Evolutionary conservation across 495 filamentous ascomycete genomes (phyloP).

Genomic region (Aspergillus olivimuriae): DNA sequence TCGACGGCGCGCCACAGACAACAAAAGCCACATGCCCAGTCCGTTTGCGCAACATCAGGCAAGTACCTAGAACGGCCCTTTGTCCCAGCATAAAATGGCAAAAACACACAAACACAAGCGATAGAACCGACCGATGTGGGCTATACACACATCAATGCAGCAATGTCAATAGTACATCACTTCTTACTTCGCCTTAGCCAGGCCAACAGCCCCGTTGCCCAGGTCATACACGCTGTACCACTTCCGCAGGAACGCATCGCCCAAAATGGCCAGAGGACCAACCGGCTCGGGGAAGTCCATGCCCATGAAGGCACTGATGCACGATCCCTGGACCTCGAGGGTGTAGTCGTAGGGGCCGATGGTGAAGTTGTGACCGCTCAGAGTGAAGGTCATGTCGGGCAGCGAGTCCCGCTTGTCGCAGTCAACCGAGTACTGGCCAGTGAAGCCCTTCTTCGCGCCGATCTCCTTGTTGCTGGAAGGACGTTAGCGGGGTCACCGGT

Average conservation of each 20-base stretch:
- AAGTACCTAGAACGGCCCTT: too few relatives aligned
- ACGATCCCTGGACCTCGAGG: slow-evolving; percentile 88
- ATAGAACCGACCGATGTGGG: too few relatives aligned
- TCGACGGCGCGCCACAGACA: background rate
- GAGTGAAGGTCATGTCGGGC: slow-evolving; percentile 82
- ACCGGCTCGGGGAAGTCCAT: slow-evolving; percentile 93
- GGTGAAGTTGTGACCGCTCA: slow-evolving; percentile 84
- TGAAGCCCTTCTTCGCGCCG: slow-evolving; percentile 93
- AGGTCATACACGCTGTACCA: slow-evolving; percentile 98
- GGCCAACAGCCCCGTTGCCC: slow-evolving; percentile 73
- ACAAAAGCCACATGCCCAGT: background rate
- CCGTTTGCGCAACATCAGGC: too few relatives aligned
- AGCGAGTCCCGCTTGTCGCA: slow-evolving; percentile 76
- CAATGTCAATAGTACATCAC: background rate
- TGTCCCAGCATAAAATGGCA: too few relatives aligned
- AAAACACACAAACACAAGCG: too few relatives aligned
- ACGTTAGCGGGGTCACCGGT: slow-evolving; percentile 19
- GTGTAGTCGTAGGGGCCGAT: slow-evolving; percentile 91
- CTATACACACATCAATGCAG: background rate
- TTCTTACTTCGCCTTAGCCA: slow-evolving; percentile 72
- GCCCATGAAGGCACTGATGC: slow-evolving; percentile 96
- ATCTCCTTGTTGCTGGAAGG: slow-evolving; percentile 76
- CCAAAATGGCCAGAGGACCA: slow-evolving; percentile 91
- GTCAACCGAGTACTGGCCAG: slow-evolving; percentile 91
- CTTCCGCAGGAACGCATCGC: slow-evolving; percentile 93